Percentiles rank a stretch among this genome's conserved stretches.
Evolutionary conservation across 2,329 filamentous ascomycete species (phyloP).

Genomic region (Pyrenochaeta sp.): DNA sequence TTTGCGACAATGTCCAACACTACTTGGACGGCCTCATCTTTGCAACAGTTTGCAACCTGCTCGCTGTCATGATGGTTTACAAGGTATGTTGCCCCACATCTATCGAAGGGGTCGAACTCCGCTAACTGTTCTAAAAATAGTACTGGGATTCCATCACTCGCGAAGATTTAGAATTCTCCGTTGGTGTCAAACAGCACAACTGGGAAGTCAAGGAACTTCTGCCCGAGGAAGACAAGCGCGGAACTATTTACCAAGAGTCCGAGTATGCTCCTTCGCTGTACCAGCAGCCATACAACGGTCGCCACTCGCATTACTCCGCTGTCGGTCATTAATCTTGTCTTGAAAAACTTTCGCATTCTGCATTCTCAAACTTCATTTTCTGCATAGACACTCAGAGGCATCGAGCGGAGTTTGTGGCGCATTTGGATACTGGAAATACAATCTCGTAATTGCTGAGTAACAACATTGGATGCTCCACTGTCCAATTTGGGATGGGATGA

Average conservation of each 20-base stretch:
- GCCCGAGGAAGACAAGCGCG: constrained; percentile 79
- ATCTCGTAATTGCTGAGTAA: constrained; percentile 1
- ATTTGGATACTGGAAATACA: constrained; percentile 4
- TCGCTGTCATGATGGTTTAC: constrained; percentile 99
- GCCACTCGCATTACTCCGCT: constrained; percentile 46
- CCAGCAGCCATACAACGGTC: constrained; percentile 39
- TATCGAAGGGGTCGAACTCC: not conserved
- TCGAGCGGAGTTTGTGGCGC: constrained; percentile 19
- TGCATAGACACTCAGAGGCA: constrained; percentile 13
- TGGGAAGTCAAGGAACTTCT: constrained; percentile 94
- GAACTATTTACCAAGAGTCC: constrained; percentile 75
- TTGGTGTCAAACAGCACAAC: constrained; percentile 92
- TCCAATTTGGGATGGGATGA: not conserved
- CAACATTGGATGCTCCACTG: not conserved
- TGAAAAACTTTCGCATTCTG: constrained; percentile 7
- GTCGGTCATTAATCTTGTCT: constrained; percentile 34
- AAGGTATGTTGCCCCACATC: constrained; percentile 67
- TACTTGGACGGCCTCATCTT: constrained; percentile 96
- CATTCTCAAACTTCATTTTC: constrained; percentile 3
- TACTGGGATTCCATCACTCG: constrained; percentile 99
- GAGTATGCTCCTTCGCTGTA: constrained; percentile 61
- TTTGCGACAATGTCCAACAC: constrained; percentile 85
- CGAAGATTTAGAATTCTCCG: constrained; percentile 97
- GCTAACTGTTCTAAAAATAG: constrained; percentile 55
- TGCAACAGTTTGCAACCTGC: constrained; percentile 88